Base-by-base conservation (phyloP, 2,329 filamentous ascomycete species). In the Nannizziopsis barbatae region DNA sequence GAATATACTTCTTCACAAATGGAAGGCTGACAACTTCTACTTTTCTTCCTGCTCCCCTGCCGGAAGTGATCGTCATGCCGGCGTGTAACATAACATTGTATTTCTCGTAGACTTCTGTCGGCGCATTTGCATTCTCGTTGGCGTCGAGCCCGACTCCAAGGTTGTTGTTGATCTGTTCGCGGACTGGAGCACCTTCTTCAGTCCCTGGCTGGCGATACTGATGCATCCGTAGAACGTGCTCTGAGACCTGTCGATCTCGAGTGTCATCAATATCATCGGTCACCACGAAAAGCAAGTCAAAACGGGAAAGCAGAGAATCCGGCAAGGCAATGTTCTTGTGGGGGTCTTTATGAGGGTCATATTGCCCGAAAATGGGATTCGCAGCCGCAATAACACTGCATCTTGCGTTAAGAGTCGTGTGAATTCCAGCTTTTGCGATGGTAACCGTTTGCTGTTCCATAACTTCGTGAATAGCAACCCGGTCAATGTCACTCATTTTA, bases 391-490 rank as follows among this genome's bases (percentile, higher is more conserved):
- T 79, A 53, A 98, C 92, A 67, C 88, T 95, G 71, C 92, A 98
- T 50, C 92, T 83, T 46, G 92, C 92, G 62, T 98, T 98, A 52
- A 98, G 74, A 2, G 89, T 95, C 0, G 92, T 98, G 68, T 98
- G 92, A 51, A 98, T 98, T 55, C 92, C 92, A 1, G 92, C 92
- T 71, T 98, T 98, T 45, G 92, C 92, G 60, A 98, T 98, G 11
- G 92, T 98, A 52, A 98, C 92, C 0, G 92, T 98, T 69, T 98
- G 92, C 71, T 98, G 92, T 70, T 98, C 92, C 92, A 98, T 98
- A 56, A 98, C 92, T 85, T 98, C 92, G 77, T 98, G 92, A 58
- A 98, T 98, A 41, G 92, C 92, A 3, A 98, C 92, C 63, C 92
- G 81, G 67, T 98, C 92, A 50, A 96, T 83, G 63, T 98, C 92